Base-by-base conservation (phyloP, 257 asterid species). In the Solanum dulcamara region DNA sequence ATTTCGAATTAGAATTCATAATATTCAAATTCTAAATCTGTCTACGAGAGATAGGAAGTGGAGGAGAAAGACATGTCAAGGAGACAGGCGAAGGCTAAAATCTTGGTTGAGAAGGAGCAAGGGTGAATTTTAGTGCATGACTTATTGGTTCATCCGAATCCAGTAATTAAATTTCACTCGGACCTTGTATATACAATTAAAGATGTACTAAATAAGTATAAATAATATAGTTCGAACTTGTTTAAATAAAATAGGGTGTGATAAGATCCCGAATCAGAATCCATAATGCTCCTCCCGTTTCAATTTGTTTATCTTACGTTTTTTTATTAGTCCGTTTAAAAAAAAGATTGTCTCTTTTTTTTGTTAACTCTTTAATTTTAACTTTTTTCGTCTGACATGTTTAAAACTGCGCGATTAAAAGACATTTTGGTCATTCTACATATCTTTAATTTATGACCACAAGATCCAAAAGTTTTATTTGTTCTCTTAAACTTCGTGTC, bases 361-460 rank as follows among this genome's bases (percentile, higher is more conserved):
- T 8, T 6, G 3, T 0, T 2, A 55, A 55, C 6, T 55, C 3
- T 9, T 55, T 55, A 0, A 9, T 55, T 4, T 55, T 11, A 22
- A 1, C 2, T 8, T 22, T 8, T 22, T 57, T 5, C 30, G 9
- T 0, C 6, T 22, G 1, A 57, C 2, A 22, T 57, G 0, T 22
- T 57, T 22, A 57, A 22, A 0, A 22, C 2, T 26, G 22, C 10
- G 22, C 1, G 2, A 55, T 57, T 22, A 22, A 57, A 53, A 22
- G 1, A 57, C 12, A n/a, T 57, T 57, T 57, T 22, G 30, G 2
- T 9, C 30, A 22, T 22, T 57, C 14, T 22, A 55, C 0, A 8
- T 1, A 55, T 55, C 28, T 55, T 22, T 55, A 22, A 20, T 55
- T 22, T 55, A 22, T 8, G 5, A 55, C 6, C 64, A 22, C 13